Conservation (phyloP, 192 early-diverging fungal species). For the Coemansia sp. region DNA sequence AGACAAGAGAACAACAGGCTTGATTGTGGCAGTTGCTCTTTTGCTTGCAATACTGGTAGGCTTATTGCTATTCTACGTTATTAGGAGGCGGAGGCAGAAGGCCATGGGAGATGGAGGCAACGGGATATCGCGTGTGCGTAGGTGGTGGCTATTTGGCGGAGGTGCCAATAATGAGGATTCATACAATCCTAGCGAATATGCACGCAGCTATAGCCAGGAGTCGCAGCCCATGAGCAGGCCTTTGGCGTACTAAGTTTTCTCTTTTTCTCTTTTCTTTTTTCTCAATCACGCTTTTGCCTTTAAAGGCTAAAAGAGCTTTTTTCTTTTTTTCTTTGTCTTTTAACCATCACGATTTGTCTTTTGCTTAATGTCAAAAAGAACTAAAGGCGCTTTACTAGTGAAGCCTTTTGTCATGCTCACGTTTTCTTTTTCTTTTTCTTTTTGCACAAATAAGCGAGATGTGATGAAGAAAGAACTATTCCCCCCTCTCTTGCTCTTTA, state of each 20-base stretch:
- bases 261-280: neutral
- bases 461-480: neutral
- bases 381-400: neutral
- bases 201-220: neutral
- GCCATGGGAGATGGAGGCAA: neutral
- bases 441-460: neutral
- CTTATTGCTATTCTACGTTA: neutral
- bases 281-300: neutral
- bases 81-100: neutral
- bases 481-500: neutral
- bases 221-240: neutral
- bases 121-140: neutral
- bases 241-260: neutral
- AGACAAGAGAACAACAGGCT: neutral
- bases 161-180: neutral
- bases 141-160: constrained; percentile 1
- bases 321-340: neutral
- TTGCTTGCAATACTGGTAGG: neutral
- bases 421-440: neutral
- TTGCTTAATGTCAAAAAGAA: neutral
- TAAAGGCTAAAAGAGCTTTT: neutral
- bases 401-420: neutral
- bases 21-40: neutral
- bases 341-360: neutral
- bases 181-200: neutral